Conservation (phyloP, 768 basidiomycete genomes). For the Suillus subaureus region DNA sequence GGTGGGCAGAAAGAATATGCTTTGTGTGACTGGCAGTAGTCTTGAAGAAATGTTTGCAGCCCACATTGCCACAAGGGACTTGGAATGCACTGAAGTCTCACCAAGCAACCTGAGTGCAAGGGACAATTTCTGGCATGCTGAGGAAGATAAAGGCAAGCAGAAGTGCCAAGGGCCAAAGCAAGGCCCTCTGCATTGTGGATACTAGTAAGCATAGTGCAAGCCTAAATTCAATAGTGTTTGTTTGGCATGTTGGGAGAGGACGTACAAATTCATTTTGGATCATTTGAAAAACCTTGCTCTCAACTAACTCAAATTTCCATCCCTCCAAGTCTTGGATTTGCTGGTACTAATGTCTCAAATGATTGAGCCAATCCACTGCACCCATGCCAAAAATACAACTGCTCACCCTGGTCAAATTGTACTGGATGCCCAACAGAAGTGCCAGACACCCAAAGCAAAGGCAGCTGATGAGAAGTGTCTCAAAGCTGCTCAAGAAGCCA, state of each 20-base stretch:
- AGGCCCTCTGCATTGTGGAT: background rate
- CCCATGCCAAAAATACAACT: conserved; percentile 7
- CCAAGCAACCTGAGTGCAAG: background rate
- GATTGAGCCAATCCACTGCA: background rate
- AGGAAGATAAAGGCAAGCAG: background rate
- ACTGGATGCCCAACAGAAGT: conserved; percentile 7
- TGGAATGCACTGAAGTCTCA: background rate
- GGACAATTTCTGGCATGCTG: background rate
- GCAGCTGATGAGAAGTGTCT: conserved; percentile 13
- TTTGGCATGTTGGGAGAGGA: background rate
- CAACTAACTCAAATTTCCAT: background rate
- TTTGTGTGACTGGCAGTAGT: background rate
- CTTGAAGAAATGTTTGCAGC: background rate
- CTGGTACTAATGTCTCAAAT: background rate
- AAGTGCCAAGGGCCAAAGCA: background rate
- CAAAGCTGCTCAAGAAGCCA: conserved; percentile 8
- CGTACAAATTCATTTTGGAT: background rate
- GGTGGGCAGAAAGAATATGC: conserved; percentile 3
- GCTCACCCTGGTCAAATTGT: conserved; percentile 13
- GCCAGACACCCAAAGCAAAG: conserved; percentile 11
- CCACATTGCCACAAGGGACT: background rate
- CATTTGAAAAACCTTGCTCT: background rate
- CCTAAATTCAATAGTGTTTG: background rate
- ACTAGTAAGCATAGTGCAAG: background rate
- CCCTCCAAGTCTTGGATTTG: background rate